Evolutionary conservation across 2,329 filamentous ascomycete species (phyloP), one percentile per base, ranked within the genome.

Genomic region (Cadophora luteo-olivacea): DNA sequence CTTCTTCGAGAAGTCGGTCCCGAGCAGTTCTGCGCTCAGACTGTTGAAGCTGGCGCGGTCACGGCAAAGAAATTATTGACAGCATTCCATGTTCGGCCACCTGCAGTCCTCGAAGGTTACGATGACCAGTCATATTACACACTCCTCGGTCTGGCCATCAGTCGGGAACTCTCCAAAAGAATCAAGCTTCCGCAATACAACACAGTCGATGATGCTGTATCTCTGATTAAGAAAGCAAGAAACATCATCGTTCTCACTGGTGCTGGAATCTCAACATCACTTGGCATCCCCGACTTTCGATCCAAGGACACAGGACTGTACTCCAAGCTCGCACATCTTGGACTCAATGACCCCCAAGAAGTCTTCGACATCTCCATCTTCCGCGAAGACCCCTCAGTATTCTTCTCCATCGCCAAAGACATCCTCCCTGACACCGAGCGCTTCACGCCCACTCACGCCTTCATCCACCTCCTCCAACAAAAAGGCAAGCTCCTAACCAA

Each of bases 241-340:
- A 97, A 97, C 79, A 94, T 99, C 79, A 88, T 99, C 76, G 92
- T 98, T 72, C 87, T 99, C 73, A 98, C 96, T 0, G 96, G 96
- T 63, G 96, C 96, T 22, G 96, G 96, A 73, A 98, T 99, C 74
- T 97, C 94, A 32, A 99, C 96, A 0, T 97, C 93, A 63, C 88
- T 99, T 24, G 96, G 96, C 70, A 98, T 99, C 69, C 96, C 96
- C 4, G 96, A 99, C 79, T 99, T 99, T 78, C 91, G 96, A 73
- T 97, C 94, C 64, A 96, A 96, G 79, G 92, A 93, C 76, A 97
- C 91, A 0, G 95, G 95, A 61, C 90, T 98, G 66, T 98, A 98
- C 81, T 91, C 93, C 57, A 91, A 94, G 77, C 84, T 98, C 63
- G 89, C 88, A 74, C 88, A 93, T 75, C 86, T 96, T 69, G 94